Conservation (phyloP, 2,329 filamentous ascomycete genomes). For the Curvularia lunata region DNA sequence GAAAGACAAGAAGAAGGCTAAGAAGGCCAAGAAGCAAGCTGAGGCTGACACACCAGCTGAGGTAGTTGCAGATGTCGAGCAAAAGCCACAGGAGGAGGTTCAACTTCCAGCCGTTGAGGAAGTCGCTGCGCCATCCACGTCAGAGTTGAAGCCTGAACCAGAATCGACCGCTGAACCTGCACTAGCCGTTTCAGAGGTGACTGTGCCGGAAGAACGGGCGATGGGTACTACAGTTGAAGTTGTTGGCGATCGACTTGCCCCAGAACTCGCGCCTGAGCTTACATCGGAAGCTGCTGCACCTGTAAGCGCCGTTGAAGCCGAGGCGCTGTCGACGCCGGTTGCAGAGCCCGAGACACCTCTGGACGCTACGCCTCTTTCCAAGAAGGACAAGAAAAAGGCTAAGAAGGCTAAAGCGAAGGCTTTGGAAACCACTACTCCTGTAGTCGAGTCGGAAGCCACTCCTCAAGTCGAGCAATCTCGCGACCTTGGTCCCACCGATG, state of each 20-base stretch:
- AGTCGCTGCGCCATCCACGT: background rate
- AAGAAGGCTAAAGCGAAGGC: slow-evolving; percentile 36
- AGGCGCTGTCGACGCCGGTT: background rate
- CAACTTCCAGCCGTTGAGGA: slow-evolving; percentile 2
- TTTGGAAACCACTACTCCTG: slow-evolving; percentile 23
- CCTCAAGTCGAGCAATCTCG: slow-evolving; percentile 2
- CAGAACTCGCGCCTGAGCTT: slow-evolving; percentile 3
- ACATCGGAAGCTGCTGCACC: background rate
- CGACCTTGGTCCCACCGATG: background rate
- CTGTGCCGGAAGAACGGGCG: slow-evolving; percentile 6
- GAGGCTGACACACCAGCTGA: slow-evolving; percentile 18
- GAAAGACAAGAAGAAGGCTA: slow-evolving; percentile 35
- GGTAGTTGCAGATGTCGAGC: slow-evolving; percentile 12
- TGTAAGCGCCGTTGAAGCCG: background rate
- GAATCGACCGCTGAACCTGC: slow-evolving; percentile 1
- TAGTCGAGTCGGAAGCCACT: slow-evolving; percentile 13
- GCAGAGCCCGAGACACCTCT: slow-evolving; percentile 4
- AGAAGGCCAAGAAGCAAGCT: slow-evolving; percentile 33
- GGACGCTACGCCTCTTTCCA: slow-evolving; percentile 17
- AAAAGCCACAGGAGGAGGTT: slow-evolving; percentile 4
- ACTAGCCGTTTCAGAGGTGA: slow-evolving; percentile 18
- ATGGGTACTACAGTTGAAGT: background rate
- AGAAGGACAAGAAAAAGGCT: slow-evolving; percentile 41
- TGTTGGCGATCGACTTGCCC: background rate
- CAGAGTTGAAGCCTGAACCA: background rate